Evolutionary conservation across 164 flowering plant genomes (phyloP), one percentile per base, ranked within the genome.

Genomic region (Berberis vulgaris): DNA sequence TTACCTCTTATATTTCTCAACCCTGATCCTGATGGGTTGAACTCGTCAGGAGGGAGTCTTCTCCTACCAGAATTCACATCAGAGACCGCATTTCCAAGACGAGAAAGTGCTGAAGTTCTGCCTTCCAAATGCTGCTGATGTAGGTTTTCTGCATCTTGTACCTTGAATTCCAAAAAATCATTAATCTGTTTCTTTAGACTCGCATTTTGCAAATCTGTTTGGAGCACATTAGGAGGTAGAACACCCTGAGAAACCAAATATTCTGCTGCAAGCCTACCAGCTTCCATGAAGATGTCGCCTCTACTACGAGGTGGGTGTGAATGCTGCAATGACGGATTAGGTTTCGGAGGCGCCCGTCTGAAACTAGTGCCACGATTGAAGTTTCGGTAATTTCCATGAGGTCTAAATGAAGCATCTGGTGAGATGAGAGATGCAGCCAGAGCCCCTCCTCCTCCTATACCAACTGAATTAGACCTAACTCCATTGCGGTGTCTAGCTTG

Each of bases 191-290:
- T 26, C 26, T 26, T 26, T 26, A 26, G 26, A 75, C 64, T 73
- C 49, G 75, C 84, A 74, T 76, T 79, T 69, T 75, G 78, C 82
- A 75, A 82, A 67, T 86, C 83, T 3, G 76, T 74, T 26, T 86
- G 72, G 53, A 84, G 82, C 46, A 70, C 82, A 74, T 61, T 79
- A 7, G 82, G 78, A n/a, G 93, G 80, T 56, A 94, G 66, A 66
- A 84, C 38, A 1, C 99, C 99, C 71, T 85, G 80, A 49, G 87
- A 84, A 74, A 86, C 89, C 79, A 94, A 79, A 74, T 89, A 94
- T 57, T 91, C 96, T 3, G 95, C 83, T 0, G 99, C 99, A 54
- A 94, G 86, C 43, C 86, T 74, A 54, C 99, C 99, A 0, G 99
- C 99, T 74, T 94, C 97, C 83, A 89, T 76, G 44, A 91, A 82